Evolutionary conservation across 2,329 filamentous ascomycete species (phyloP).

Genomic region (Paracorniculantispora psalliotae): DNA sequence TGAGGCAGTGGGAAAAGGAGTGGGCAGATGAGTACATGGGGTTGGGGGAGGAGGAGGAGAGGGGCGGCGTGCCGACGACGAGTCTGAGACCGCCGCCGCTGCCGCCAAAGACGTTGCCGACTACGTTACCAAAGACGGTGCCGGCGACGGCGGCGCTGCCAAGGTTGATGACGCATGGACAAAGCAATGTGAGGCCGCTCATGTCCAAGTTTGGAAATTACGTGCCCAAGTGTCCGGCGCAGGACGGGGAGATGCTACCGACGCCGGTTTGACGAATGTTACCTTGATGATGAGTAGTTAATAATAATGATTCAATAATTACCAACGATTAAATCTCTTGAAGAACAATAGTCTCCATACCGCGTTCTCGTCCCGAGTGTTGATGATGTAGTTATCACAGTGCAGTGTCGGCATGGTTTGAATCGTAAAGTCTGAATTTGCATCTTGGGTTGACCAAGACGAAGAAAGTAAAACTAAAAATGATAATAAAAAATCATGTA

Average conservation of each 20-base stretch:
- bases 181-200: not conserved
- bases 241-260: not conserved
- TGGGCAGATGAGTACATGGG: conserved; percentile 2
- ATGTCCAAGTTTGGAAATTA: conserved; percentile 3
- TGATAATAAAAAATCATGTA: not conserved
- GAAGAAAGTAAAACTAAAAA: not conserved
- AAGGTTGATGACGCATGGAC: too few relatives aligned
- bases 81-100: not conserved
- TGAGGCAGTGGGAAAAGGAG: conserved; percentile 9
- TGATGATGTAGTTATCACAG: not conserved
- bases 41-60: not conserved
- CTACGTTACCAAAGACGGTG: not conserved
- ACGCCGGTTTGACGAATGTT: not conserved
- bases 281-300: too few relatives aligned
- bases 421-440: too few relatives aligned
- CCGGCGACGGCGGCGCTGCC: not conserved
- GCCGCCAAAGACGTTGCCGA: not conserved
- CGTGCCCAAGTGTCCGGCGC: not conserved
- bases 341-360: too few relatives aligned
- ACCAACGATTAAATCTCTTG: too few relatives aligned
- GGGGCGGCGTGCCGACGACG: conserved; percentile 1
- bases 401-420: too few relatives aligned
- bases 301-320: too few relatives aligned
- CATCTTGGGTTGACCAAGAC: not conserved
- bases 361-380: too few relatives aligned